phyloP scores from a whole-genome alignment of 306 rosid genomes.

The Citrullus mucosospermus region DNA sequence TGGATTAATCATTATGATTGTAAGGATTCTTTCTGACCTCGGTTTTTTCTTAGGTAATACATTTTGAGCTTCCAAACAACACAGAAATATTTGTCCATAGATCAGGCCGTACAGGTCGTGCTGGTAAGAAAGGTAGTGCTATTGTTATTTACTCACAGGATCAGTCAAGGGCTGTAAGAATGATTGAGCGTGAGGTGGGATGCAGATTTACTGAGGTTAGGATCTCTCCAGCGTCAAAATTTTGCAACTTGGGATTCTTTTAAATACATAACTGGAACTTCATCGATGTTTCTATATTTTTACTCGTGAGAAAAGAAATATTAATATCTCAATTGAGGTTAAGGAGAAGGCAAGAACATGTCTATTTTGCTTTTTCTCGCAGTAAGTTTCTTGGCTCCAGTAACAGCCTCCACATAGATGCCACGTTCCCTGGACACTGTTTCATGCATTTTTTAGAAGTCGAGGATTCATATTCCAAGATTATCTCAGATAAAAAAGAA shows the following conservation, averaged over 20 bases:
- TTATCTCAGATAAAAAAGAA: not conserved
- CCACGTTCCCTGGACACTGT: not conserved
- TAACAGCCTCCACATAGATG: not conserved
- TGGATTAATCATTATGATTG: not conserved
- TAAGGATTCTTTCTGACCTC: not conserved
- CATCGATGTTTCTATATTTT: not conserved
- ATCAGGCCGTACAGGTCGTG: constrained; percentile 97
- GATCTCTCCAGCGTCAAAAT: not conserved
- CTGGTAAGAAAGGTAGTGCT: constrained; percentile 92
- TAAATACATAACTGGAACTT: not conserved
- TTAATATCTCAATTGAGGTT: not conserved
- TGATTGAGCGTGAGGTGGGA: constrained; percentile 86
- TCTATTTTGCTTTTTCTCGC: not conserved
- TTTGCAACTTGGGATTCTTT: not conserved
- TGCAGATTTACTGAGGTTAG: constrained; percentile 69
- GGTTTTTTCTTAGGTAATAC: constrained; percentile 43
- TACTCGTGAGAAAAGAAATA: not conserved
- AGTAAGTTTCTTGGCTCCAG: not conserved
- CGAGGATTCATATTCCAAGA: not conserved
- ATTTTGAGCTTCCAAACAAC: constrained; percentile 82
- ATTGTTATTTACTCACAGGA: constrained; percentile 57
- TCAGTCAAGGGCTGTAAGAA: constrained; percentile 51
- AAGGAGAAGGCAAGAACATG: not conserved
- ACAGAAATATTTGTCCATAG: constrained; percentile 98
- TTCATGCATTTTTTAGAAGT: not conserved